Percentiles rank a stretch among this genome's conserved stretches.
Evolutionary conservation across 371 early-diverging fungal species (phyloP).

Genomic region (Catenaria anguillulae): DNA sequence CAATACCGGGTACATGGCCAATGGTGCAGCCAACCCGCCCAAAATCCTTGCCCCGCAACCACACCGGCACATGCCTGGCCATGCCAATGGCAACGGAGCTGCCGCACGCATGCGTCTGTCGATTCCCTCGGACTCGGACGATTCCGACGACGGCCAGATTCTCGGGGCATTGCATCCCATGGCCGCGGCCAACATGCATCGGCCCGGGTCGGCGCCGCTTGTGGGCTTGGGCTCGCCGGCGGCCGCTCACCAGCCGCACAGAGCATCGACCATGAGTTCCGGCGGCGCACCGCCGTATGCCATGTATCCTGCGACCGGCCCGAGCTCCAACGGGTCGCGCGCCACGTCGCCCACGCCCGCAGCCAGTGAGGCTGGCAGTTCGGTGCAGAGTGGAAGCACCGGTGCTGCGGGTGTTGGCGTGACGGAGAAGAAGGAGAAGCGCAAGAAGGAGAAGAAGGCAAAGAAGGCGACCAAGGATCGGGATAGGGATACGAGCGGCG

Average conservation of each 20-base stretch:
- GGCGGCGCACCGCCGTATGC: background rate
- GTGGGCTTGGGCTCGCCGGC: too few relatives aligned
- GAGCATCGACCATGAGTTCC: background rate
- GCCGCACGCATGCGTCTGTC: background rate
- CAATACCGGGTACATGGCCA: background rate
- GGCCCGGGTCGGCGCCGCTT: background rate
- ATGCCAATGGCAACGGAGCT: background rate
- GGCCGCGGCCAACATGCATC: background rate
- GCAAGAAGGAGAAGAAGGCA: background rate
- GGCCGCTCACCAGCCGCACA: background rate
- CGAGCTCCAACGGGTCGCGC: background rate
- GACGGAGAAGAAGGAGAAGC: background rate
- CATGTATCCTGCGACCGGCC: background rate
- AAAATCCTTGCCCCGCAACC: too few relatives aligned
- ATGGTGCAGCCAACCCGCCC: too few relatives aligned
- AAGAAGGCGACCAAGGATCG: background rate
- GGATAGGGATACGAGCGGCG: too few relatives aligned
- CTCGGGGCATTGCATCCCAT: background rate
- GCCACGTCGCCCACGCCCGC: background rate
- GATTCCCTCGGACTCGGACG: background rate
- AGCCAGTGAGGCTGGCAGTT: too few relatives aligned
- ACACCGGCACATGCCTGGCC: too few relatives aligned
- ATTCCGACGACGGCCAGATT: background rate
- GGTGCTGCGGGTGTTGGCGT: background rate
- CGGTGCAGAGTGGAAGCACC: too few relatives aligned